Percentiles rank a stretch among this genome's conserved stretches.
Evolutionary conservation across 2,329 filamentous ascomycete genomes (phyloP).

Genomic region (Exserohilum turcica): DNA sequence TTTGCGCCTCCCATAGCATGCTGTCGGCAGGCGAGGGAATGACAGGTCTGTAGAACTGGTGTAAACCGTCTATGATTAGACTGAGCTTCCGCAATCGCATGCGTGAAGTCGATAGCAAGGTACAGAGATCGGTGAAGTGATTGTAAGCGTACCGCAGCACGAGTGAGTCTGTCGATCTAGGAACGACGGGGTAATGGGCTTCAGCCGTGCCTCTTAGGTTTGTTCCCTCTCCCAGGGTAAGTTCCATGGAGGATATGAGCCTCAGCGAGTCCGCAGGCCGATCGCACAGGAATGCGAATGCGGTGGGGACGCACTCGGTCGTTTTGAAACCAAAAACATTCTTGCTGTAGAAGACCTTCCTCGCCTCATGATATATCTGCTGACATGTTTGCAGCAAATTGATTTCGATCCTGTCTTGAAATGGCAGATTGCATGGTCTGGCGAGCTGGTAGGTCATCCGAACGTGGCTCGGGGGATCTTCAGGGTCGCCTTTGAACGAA

Average conservation of each 20-base stretch:
- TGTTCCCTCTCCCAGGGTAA: conserved; percentile 25
- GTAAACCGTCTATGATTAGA: conserved; percentile 23
- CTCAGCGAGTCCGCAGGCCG: conserved; percentile 19
- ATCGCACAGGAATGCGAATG: conserved; percentile 31
- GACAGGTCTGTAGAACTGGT: conserved; percentile 8
- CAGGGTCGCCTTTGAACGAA: conserved; percentile 4
- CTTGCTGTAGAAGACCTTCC: conserved; percentile 28
- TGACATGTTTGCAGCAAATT: conserved; percentile 26
- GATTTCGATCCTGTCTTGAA: conserved; percentile 8
- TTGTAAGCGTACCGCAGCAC: conserved; percentile 28
- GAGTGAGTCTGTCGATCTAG: conserved; percentile 21
- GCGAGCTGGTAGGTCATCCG: conserved; percentile 31
- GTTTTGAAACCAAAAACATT: conserved; percentile 31
- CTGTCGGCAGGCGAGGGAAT: conserved; percentile 16
- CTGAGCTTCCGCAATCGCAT: conserved; percentile 22
- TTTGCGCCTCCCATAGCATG: conserved; percentile 15
- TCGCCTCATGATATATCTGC: conserved; percentile 29
- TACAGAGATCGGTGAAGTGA: conserved; percentile 30
- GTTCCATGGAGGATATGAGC: conserved; percentile 21
- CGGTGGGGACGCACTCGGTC: conserved; percentile 29
- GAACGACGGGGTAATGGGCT: conserved; percentile 21
- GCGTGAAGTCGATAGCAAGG: conserved; percentile 22
- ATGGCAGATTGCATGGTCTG: not conserved
- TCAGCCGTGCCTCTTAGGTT: conserved; percentile 21
- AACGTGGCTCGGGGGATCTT: conserved; percentile 14